Conservation (phyloP, 2,329 filamentous ascomycete species). For the Diaporthe humulicola region DNA sequence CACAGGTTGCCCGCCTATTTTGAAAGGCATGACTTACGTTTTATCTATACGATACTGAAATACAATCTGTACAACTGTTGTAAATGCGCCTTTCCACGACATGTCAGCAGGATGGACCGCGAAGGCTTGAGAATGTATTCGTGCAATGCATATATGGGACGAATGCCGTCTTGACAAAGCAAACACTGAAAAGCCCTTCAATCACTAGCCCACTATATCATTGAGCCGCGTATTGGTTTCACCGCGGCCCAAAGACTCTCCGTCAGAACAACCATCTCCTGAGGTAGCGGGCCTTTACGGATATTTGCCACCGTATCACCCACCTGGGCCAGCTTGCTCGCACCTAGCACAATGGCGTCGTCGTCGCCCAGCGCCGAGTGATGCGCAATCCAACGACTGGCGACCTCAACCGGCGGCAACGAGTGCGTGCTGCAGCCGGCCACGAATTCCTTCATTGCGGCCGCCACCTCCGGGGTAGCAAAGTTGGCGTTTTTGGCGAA, state of each 20-base stretch:
- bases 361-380: slow-evolving; percentile 39
- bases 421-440: slow-evolving; percentile 43
- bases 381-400: slow-evolving; percentile 41
- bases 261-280: slow-evolving; percentile 3
- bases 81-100: too few species aligned
- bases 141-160: not conserved
- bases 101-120: too few species aligned
- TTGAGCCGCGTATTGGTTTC: slow-evolving; percentile 18
- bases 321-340: slow-evolving; percentile 40
- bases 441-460: slow-evolving; percentile 50
- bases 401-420: slow-evolving; percentile 50
- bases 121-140: not conserved
- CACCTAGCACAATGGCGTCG: slow-evolving; percentile 42
- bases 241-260: slow-evolving; percentile 19
- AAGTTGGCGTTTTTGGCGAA: slow-evolving; percentile 46
- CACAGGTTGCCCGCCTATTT: too few species aligned
- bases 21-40: too few species aligned
- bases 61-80: too few species aligned
- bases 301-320: slow-evolving; percentile 28
- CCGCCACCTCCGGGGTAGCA: slow-evolving; percentile 46
- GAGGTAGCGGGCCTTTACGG: slow-evolving; percentile 14
- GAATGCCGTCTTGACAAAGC: too few species aligned
- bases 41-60: too few species aligned
- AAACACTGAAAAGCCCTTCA: not conserved
- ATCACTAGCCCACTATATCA: not conserved